Evolutionary conservation across 495 filamentous ascomycete species (phyloP), one percentile per base, ranked within the genome.

Genomic region (Penicillium malachiteum): DNA sequence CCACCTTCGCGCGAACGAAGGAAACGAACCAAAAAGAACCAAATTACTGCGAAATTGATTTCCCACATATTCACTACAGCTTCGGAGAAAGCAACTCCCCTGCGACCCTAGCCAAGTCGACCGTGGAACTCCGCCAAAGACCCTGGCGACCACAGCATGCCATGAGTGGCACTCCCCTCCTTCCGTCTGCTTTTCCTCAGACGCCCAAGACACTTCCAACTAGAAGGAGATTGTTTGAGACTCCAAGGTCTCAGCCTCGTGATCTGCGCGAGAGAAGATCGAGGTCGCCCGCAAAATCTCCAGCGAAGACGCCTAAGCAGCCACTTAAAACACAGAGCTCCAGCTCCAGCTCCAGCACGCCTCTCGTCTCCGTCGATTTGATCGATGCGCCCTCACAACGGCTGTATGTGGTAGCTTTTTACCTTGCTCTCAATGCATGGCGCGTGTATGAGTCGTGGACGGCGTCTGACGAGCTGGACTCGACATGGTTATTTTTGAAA

Each of bases 321-420:
- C 37, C 59, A 7, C 58, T 57, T n/a, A 67, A 67, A 64, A 56
- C 21, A 26, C 21, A 26, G 21, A 26, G 21, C 21, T 26, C 21
- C 21, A 26, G 21, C 21, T 26, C 21, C 21, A 26, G 21, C 21
- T 26, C 66, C 40, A 60, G 59, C 39, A 56, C 69, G 57, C 91
- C 92, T n/a, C 66, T 91, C 37, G 88, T 97, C 56, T 88, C 91
- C 7, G 73, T 86, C 46, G 74, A 78, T 43, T 65, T 94, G 37
- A 72, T 97, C 58, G 94, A 97, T 74, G 89, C 89, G 17, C 91
- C 94, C 3, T 87, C 86, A 12, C 94, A 98, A 72, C 82, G 94
- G 26, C 78, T 94, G 43, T 97, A 95, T 68, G 87, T 91, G 37
- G 74, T 84, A n/a, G 84, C 84, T 12, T 67, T 96, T 55, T 97